Conservation (phyloP, 371 early-diverging fungal genomes). For the Mortierella sp. region DNA sequence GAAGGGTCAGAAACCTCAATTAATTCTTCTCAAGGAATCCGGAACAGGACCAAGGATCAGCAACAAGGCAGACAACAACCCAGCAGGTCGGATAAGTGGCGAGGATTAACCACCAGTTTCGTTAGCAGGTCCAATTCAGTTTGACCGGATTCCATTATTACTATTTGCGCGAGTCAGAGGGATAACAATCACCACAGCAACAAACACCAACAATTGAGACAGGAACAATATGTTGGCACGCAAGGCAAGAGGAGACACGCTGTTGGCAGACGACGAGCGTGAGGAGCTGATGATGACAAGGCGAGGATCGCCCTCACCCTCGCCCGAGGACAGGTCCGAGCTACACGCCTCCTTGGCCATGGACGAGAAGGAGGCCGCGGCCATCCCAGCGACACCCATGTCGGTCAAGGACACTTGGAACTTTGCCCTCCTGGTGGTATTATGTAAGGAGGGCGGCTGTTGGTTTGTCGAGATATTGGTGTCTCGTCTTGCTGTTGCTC, state of each 20-base stretch:
- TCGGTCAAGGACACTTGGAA: conserved; percentile 70
- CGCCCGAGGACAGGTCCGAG: conserved; percentile 37
- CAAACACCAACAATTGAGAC: background rate
- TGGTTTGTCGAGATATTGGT: no score
- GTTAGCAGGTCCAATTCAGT: background rate
- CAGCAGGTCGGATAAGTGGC: background rate
- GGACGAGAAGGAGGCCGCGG: conserved; percentile 28
- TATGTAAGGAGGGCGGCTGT: no score
- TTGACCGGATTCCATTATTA: background rate
- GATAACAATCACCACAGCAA: background rate
- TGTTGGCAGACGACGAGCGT: conserved; percentile 52
- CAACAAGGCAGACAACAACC: background rate
- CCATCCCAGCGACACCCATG: conserved; percentile 13
- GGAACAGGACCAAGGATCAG: no score
- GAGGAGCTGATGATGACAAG: conserved; percentile 56
- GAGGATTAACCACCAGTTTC: background rate
- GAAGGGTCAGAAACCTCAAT: no score
- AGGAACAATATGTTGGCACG: conserved; percentile 26
- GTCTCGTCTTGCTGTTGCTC: no score
- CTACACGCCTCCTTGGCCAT: conserved; percentile 27
- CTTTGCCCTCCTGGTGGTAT: conserved; percentile 74
- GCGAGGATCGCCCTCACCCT: conserved; percentile 49
- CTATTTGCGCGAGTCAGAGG: background rate
- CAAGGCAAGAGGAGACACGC: conserved; percentile 38
- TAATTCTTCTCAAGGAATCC: background rate